Conservation (phyloP, 257 asterid genomes). For the Solanum gandarillasii region DNA sequence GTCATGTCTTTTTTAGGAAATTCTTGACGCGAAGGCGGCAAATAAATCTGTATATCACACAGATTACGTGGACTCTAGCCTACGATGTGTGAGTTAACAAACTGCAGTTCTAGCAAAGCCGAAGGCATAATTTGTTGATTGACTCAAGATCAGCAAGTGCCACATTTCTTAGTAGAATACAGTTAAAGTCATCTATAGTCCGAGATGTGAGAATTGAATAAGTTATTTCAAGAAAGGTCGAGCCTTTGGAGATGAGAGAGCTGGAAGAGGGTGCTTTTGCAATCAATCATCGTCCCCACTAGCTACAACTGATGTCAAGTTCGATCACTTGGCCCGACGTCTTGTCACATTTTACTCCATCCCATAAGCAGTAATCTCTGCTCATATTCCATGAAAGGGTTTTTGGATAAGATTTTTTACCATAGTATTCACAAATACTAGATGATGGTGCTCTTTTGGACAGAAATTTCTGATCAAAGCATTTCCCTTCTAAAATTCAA, state of each 20-base stretch:
- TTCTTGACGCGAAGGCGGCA: neutral
- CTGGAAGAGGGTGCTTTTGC: slow-evolving; percentile 4
- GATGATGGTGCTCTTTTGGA: neutral
- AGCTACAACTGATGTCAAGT: slow-evolving; percentile 13
- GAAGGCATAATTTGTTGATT: neutral
- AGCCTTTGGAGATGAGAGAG: neutral
- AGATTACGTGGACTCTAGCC: neutral
- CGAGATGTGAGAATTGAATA: slow-evolving; percentile 1
- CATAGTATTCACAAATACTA: neutral
- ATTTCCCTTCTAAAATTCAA: neutral
- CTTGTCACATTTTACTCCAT: slow-evolving; percentile 14
- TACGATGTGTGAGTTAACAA: neutral
- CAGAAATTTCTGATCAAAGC: neutral
- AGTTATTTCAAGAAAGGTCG: slow-evolving; percentile 13
- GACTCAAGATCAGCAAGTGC: neutral
- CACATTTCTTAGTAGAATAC: neutral
- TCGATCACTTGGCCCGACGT: slow-evolving; percentile 4
- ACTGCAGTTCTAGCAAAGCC: neutral
- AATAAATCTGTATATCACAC: neutral
- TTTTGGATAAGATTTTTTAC: neutral
- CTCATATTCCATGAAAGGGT: slow-evolving; percentile 3
- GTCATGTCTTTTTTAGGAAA: neutral
- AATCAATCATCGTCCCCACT: neutral
- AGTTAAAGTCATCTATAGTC: neutral
- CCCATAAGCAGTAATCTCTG: slow-evolving; percentile 15